Percentiles rank a stretch among this genome's conserved stretches.
phyloP scores from a whole-genome alignment of 164 flowering plant genomes.

The Magnolia changhungtana region DNA sequence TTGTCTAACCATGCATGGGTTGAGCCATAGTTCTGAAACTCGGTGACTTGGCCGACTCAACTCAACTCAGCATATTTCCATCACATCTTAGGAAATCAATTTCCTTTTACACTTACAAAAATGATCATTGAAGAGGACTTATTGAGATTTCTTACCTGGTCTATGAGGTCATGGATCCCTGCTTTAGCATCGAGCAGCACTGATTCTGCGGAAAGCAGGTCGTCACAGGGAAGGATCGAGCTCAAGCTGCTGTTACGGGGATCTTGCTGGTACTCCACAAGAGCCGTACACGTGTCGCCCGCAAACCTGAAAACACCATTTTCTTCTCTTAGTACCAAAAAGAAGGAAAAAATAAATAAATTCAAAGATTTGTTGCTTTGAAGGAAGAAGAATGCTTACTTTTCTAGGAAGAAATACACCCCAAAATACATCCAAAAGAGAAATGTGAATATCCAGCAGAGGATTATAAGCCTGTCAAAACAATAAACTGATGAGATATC shows the following conservation, averaged over 20 bases:
- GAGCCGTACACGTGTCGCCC: slow-evolving; percentile 71
- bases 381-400: slow-evolving; percentile 31
- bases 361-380: neutral
- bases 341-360: neutral
- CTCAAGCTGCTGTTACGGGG: slow-evolving; percentile 80
- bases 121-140: neutral
- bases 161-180: slow-evolving; percentile 56
- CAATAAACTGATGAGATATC: neutral
- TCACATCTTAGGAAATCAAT: neutral
- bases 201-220: slow-evolving; percentile 54
- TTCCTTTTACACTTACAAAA: neutral
- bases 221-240: slow-evolving; percentile 73
- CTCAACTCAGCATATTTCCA: no score
- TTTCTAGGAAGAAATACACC: slow-evolving; percentile 56
- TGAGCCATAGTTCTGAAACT: no score
- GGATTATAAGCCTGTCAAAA: slow-evolving; percentile 51
- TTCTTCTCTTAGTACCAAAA: neutral
- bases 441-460: slow-evolving; percentile 65
- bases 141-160: slow-evolving; percentile 40
- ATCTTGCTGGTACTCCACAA: slow-evolving; percentile 60
- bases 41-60: no score
- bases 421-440: slow-evolving; percentile 80
- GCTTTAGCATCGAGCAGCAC: slow-evolving; percentile 48
- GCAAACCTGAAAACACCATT: slow-evolving; percentile 55
- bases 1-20: no score